phyloP scores from a whole-genome alignment of 192 early-diverging fungal genomes.

The Umbelopsis ramanniana region DNA sequence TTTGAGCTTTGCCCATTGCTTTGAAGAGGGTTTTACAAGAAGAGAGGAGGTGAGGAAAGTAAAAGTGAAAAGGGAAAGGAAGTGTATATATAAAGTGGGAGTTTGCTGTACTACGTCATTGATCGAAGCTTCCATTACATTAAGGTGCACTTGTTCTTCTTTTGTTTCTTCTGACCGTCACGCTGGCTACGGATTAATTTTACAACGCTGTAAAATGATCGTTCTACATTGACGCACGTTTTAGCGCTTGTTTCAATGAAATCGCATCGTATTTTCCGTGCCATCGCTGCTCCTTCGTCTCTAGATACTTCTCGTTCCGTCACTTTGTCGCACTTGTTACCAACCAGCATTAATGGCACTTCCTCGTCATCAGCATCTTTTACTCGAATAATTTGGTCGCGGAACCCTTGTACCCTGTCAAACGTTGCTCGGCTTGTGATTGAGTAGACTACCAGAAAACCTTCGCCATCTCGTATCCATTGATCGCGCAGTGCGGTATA shows the following conservation, averaged over 20 bases:
- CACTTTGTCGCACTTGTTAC: slow-evolving; percentile 91
- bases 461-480: slow-evolving; percentile 80
- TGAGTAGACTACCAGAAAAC: slow-evolving; percentile 89
- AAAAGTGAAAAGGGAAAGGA: not conserved
- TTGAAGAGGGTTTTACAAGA: slow-evolving; percentile 14
- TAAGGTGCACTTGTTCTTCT: slow-evolving; percentile 17
- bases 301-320: slow-evolving; percentile 84
- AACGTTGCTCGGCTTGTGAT: slow-evolving; percentile 89
- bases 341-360: slow-evolving; percentile 90
- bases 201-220: slow-evolving; percentile 83
- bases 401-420: slow-evolving; percentile 84
- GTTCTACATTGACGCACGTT: slow-evolving; percentile 91
- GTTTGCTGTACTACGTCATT: slow-evolving; percentile 6
- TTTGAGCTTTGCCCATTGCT: slow-evolving; percentile 84
- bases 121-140: slow-evolving; percentile 25
- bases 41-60: not conserved
- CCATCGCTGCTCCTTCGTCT: slow-evolving; percentile 83
- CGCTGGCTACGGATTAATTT: slow-evolving; percentile 62
- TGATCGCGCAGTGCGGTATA: slow-evolving; percentile 78
- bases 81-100: not conserved
- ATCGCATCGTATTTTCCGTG: slow-evolving; percentile 72
- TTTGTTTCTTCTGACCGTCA: slow-evolving; percentile 16
- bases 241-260: slow-evolving; percentile 93
- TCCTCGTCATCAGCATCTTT: slow-evolving; percentile 77
- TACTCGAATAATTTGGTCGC: slow-evolving; percentile 88